phyloP scores from a whole-genome alignment of 176 grass and related monocot species.

The Poa annua region DNA sequence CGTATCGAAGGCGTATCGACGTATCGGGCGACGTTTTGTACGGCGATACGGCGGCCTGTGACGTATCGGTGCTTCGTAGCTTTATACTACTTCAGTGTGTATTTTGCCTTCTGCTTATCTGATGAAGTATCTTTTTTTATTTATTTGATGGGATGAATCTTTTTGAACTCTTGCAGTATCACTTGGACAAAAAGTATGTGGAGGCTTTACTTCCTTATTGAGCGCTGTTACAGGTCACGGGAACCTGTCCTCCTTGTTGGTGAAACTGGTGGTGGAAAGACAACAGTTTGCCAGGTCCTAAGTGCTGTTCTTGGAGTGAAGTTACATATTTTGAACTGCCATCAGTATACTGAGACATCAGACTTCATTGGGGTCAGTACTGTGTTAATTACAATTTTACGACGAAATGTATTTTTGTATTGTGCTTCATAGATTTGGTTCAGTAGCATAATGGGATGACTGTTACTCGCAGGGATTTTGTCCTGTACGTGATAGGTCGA shows the following conservation, averaged over 20 bases:
- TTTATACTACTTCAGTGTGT: background rate
- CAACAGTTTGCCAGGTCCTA: constrained; percentile 92
- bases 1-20: too few species aligned
- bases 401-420: constrained; percentile 27
- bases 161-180: constrained; percentile 59
- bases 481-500: constrained; percentile 90
- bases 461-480: constrained; percentile 78
- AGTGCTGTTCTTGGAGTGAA: constrained; percentile 69
- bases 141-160: too few species aligned
- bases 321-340: constrained; percentile 95
- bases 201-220: constrained; percentile 89
- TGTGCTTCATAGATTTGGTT: constrained; percentile 16
- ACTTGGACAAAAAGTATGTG: constrained; percentile 97
- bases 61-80: too few species aligned
- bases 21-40: too few species aligned
- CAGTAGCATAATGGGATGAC: constrained; percentile 22
- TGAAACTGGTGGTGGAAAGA: constrained; percentile 96
- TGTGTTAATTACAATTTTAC: constrained; percentile 24
- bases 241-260: constrained; percentile 98
- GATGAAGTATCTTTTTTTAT: constrained; percentile 32
- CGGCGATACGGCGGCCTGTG: too few species aligned
- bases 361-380: constrained; percentile 94
- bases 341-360: constrained; percentile 97
- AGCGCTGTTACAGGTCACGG: constrained; percentile 80
- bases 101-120: constrained; percentile 8